Evolutionary conservation across 352 stramenopile genomes (phyloP), one percentile per base, ranked within the genome.

Genomic region (Thalassiosira livingstoniorum): DNA sequence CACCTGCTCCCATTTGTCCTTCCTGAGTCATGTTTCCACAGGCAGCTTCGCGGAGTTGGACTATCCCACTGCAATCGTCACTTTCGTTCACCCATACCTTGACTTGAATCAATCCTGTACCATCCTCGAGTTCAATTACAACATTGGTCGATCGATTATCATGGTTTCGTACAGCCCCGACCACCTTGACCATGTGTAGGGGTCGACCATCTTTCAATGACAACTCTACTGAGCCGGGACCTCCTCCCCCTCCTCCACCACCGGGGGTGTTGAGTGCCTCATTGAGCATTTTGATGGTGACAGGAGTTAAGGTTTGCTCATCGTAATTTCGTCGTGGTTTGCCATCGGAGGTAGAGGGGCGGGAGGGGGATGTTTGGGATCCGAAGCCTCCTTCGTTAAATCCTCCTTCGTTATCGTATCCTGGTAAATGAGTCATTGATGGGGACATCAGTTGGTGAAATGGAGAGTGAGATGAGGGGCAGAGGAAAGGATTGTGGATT

Each of bases 121-220:
- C 96, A 86, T 99, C 97, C 89, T 99, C 96, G 61, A 98, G 71
- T 53, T 95, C 85, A 78, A 98, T 98, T 64, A 92, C 93, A n/a
- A 97, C 87, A 77, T 96, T 98, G 29, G 96, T 98, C 2, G 92
- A 97, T 72, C 96, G 88, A 37, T 94, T 87, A 61, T 96, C 88
- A 4, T 96, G 82, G 32, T 83, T 88, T 34, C 92, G 94, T 0
- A 98, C 82, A 21, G 97, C 92, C 0, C 88, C 96, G 10, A 98
- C 90, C 34, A 98, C 58, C 75, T 96, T 95, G 39, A 98, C 90
- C 54, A 94, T 97, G 64, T 94, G 83, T 1, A 98, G 74, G 54
- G 97, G 94, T 31, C 95, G 92, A 42, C 92, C 94, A 83, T 99
- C 96, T 53, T 66, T n/a, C n/a, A 99, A 88, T 15, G 79, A 75